These are phyloP conservation scores for Phycomyces nitens DNA, from an alignment of 192 early-diverging fungal genomes.

Conservation along the genomic window DNA sequence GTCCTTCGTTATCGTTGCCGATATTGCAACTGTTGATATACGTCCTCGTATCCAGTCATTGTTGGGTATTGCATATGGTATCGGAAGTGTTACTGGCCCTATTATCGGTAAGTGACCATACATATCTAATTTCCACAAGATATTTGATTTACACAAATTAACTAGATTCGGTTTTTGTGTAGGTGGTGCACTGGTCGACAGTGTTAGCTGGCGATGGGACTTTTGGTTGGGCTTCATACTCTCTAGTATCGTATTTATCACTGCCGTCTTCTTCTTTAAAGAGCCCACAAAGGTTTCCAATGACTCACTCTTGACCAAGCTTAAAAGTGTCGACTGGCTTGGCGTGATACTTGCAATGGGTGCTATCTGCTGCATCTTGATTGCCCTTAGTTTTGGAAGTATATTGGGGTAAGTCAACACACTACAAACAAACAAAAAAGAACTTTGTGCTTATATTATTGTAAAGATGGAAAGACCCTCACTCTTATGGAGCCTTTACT, in stretches of 20 bases:
- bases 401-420: slow-evolving; percentile 36
- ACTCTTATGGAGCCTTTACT: slow-evolving; percentile 51
- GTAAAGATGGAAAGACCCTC: slow-evolving; percentile 49
- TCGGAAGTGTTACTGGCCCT: slow-evolving; percentile 65
- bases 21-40: slow-evolving; percentile 62
- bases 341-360: slow-evolving; percentile 53
- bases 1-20: slow-evolving; percentile 68
- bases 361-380: slow-evolving; percentile 48
- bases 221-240: slow-evolving; percentile 49
- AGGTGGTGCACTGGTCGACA: slow-evolving; percentile 67
- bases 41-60: slow-evolving; percentile 64
- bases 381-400: slow-evolving; percentile 65
- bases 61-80: slow-evolving; percentile 53
- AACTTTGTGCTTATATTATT: not conserved
- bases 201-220: slow-evolving; percentile 68
- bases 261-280: slow-evolving; percentile 44
- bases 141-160: not conserved
- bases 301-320: slow-evolving; percentile 42
- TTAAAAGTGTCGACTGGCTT: slow-evolving; percentile 58
- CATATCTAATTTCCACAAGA: too few species aligned
- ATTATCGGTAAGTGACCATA: slow-evolving; percentile 33
- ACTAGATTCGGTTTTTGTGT: slow-evolving; percentile 6
- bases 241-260: slow-evolving; percentile 5
- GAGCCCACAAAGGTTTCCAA: slow-evolving; percentile 40
- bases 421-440: too few species aligned